Conservation (phyloP, 2,329 filamentous ascomycete species). For the Sporothrix mexicana region DNA sequence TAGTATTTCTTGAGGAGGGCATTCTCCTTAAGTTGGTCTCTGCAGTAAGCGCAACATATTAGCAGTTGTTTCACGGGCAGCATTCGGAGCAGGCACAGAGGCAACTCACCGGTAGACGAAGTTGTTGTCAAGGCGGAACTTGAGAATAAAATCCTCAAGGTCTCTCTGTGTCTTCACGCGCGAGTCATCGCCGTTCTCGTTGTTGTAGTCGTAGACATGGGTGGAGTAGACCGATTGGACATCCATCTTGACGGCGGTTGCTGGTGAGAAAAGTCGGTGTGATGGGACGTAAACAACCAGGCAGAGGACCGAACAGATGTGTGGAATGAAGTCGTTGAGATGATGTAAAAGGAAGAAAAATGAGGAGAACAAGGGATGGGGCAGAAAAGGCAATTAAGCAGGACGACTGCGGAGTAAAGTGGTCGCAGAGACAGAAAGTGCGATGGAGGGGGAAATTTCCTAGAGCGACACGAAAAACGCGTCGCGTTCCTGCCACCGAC, state of each 20-base stretch:
- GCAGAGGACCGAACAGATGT: neutral
- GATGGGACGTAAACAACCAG: neutral
- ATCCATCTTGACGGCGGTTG: constrained; percentile 67
- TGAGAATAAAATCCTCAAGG: constrained; percentile 88
- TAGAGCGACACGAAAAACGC: constrained; percentile 34
- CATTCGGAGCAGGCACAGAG: neutral
- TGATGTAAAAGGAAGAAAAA: constrained; percentile 4
- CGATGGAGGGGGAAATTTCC: constrained; percentile 29
- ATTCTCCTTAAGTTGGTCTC: constrained; percentile 95
- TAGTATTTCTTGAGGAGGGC: constrained; percentile 92
- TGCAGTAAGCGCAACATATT: constrained; percentile 47
- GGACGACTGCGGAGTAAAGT: constrained; percentile 1
- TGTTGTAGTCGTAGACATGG: constrained; percentile 75
- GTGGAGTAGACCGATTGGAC: constrained; percentile 84
- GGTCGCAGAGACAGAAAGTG: constrained; percentile 10
- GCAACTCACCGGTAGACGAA: constrained; percentile 85
- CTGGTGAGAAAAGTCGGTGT: neutral
- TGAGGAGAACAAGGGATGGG: neutral
- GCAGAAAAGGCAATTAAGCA: constrained; percentile 23
- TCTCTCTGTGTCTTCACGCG: constrained; percentile 75
- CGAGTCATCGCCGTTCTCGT: constrained; percentile 70
- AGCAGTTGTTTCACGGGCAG: constrained; percentile 38
- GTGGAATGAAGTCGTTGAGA: constrained; percentile 2
- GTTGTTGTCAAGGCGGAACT: constrained; percentile 90
- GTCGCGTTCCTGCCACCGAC: constrained; percentile 36